Base-by-base conservation (phyloP, 75 land plant genomes). In the Picea sitchensis region DNA sequence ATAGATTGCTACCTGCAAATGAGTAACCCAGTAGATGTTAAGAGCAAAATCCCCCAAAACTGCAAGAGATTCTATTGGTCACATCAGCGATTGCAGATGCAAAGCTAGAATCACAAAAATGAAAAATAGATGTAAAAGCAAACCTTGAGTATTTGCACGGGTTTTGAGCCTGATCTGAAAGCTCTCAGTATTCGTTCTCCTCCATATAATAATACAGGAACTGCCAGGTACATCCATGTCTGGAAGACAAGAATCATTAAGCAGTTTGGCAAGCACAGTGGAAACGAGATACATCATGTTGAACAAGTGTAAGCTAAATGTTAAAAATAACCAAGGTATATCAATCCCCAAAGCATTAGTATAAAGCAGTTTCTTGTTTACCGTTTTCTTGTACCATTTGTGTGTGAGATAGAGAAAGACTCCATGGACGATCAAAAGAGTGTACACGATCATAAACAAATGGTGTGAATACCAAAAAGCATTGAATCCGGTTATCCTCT, bases 161-260 rank as follows among this genome's bases (percentile, higher is more conserved):
- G 81, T 65, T 85, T 82, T 41, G 82, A 60, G 14, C 85, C 83
- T 21, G 94, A 83, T 57, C 94, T 76, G 9, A 92, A 68, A 3
- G 84, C 72, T 61, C 93, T 77, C 64, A 85, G 44, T 17, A 76
- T 77, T 61, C 94, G 65, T 80, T 94, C 96, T 18, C 89, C 89
- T 11, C 84, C 75, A 74, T 94, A 94, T 17, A 94, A 57, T 20
- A 92, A 58, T 23, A 92, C 63, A 17, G 94, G 96, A 20, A 90
- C 58, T 4, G 89, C 83, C 9, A 94, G 44, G 78, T 94, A 94
- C 95, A 94, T 94, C 96, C 96, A 94, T 51, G 96, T 88, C 96
- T 93, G 80, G 69, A 82, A 41, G 44, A 51, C 11, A 56, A 59
- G 5, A 82, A 79, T 82, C 38, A 76, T 21, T 34, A 51, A 26